Percentiles rank a stretch among this genome's conserved stretches.
phyloP scores from a whole-genome alignment of 306 rosid species.

The Neltuma alba region DNA sequence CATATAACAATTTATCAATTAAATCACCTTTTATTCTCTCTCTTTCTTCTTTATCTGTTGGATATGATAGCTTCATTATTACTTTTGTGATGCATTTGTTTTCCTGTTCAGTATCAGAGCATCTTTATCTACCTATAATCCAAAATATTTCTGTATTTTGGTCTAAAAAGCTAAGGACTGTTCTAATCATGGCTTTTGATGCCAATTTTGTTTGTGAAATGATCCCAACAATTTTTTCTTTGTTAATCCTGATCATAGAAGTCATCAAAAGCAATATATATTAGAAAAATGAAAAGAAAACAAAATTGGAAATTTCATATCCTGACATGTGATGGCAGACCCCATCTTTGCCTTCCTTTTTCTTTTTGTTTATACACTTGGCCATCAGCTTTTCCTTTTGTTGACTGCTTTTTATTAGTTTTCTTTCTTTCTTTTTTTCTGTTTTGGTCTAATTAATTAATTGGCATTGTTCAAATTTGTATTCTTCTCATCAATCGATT shows the following conservation, averaged over 20 bases:
- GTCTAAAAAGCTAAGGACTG: conserved; percentile 61
- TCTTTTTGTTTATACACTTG: conserved; percentile 48
- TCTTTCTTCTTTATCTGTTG: not conserved
- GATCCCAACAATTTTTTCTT: conserved; percentile 66
- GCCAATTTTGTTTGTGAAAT: conserved; percentile 63
- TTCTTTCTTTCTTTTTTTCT: not conserved
- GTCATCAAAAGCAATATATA: conserved; percentile 73
- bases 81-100: conserved; percentile 30
- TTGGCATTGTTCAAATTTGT: conserved; percentile 43
- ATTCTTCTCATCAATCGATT: conserved; percentile 37
- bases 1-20: not conserved
- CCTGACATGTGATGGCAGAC: conserved; percentile 62
- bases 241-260: conserved; percentile 67
- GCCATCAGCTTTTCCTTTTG: conserved; percentile 54
- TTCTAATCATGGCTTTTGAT: conserved; percentile 87
- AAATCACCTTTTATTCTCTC: not conserved
- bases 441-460: not conserved
- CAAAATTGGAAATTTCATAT: conserved; percentile 44
- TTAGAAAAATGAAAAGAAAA: not conserved
- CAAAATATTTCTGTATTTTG: conserved; percentile 49
- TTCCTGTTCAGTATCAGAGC: conserved; percentile 48
- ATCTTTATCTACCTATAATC: conserved; percentile 33
- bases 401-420: conserved; percentile 76
- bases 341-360: conserved; percentile 52
- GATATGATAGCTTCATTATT: conserved; percentile 43